A percentile compares a stretch with the other conserved stretches of the same genome.
Evolutionary conservation across 257 asterid species (phyloP).

Genomic region (Euphrasia confusa): DNA sequence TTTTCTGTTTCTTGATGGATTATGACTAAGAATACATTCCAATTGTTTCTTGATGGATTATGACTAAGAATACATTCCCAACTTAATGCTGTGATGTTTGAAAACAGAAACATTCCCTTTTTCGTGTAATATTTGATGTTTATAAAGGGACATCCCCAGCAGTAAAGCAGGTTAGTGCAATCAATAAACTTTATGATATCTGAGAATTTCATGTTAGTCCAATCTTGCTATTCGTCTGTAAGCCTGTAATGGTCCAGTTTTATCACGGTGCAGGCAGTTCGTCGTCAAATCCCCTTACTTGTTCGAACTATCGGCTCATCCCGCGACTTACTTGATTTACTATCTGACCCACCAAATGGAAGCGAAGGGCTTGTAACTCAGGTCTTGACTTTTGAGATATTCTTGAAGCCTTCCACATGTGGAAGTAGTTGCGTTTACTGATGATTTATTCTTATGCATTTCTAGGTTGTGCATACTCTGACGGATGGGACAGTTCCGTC

Average conservation of each 20-base stretch:
- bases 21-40: constrained; percentile 9
- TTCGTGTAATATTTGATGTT: constrained; percentile 65
- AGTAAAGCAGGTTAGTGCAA: constrained; percentile 69
- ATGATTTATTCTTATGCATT: constrained; percentile 25
- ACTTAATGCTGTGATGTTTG: constrained; percentile 25
- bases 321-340: constrained; percentile 62
- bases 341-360: constrained; percentile 79
- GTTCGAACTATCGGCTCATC: constrained; percentile 94
- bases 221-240: constrained; percentile 24
- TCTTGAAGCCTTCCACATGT: constrained; percentile 22
- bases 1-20: constrained; percentile 18
- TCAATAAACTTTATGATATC: constrained; percentile 13
- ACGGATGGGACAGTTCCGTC: constrained; percentile 87
- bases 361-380: constrained; percentile 75
- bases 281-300: constrained; percentile 79
- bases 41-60: constrained; percentile 4
- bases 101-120: constrained; percentile 84
- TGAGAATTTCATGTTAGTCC: constrained; percentile 7
- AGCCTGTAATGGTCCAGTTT: constrained; percentile 25
- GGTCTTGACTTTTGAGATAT: constrained; percentile 35
- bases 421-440: constrained; percentile 27
- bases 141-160: constrained; percentile 52
- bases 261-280: constrained; percentile 63
- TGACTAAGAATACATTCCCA: neutral
- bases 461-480: constrained; percentile 85